Base-by-base conservation (phyloP, 306 rosid species). In the Rosa lucieae region DNA sequence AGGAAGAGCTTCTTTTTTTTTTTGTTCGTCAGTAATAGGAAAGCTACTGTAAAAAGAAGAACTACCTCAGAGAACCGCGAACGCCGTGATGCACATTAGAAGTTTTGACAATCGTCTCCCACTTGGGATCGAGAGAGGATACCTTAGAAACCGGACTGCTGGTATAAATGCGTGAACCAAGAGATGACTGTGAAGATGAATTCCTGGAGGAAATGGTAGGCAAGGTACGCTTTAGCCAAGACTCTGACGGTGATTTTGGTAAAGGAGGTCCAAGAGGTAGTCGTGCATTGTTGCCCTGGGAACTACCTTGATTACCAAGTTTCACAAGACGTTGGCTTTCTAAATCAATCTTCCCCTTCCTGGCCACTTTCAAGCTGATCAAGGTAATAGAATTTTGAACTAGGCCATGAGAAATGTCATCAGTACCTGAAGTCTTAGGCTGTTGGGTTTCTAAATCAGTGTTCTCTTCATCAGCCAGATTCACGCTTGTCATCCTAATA, bases 191-290 rank as follows among this genome's bases (percentile, higher is more conserved):
- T 51, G 91, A 84, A 74, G 81, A 69, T 5, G 71, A 81, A 72
- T 87, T 85, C 74, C 73, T 89, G 17, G 90, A 81, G 63, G 90
- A 89, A 82, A 92, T 79, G 65, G 86, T 69, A 2, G 95, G 94
- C 78, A 95, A 85, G 47, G 94, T 85, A 18, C 90, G 94, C 81
- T 88, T 88, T 70, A 95, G 90, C 99, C 99, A 95, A 58, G 99
- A 95, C 71, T 95, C 98, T 42, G 97, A 91, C 10, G 99, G 99
- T 68, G 97, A 90, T 85, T 95, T 89, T 51, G 97, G 94, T 65
- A 86, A 80, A 55, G 95, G 97, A 26, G 88, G 91, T 43, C 82
- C 82, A 59, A 88, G 90, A 70, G 87, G 86, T 82, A 78, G 79
- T 73, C 67, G 83, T 48, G 83, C 67, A 71, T 68, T 58, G 32